A percentile compares a stretch with the other conserved stretches of the same genome.
These are phyloP conservation scores for Solanum acaule DNA, from an alignment of 257 asterid genomes.

Conservation along the genomic window DNA sequence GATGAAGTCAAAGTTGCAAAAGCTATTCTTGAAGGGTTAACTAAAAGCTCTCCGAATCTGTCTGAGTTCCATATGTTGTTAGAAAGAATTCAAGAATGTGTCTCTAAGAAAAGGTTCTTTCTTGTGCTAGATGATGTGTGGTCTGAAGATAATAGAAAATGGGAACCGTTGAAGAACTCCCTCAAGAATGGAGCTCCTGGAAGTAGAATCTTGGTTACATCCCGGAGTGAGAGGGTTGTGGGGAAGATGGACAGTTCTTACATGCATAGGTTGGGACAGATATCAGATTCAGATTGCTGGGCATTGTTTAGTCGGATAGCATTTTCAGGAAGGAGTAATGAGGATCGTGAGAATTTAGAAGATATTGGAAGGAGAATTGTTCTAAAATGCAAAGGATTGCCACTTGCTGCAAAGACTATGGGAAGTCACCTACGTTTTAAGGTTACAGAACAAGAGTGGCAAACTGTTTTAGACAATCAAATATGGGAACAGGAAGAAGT, in stretches of 20 bases:
- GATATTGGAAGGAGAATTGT: constrained; percentile 20
- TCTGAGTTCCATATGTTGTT: constrained; percentile 3
- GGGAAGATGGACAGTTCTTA: constrained; percentile 10
- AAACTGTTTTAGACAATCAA: constrained; percentile 10
- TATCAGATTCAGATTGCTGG: constrained; percentile 25
- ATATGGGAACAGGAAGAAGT: constrained; percentile 17
- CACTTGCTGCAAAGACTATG: constrained; percentile 31
- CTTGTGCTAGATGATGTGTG: constrained; percentile 30
- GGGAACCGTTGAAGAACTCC: constrained; percentile 11
- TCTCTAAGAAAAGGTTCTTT: constrained; percentile 8
- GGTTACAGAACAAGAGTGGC: constrained; percentile 19
- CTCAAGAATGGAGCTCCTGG: constrained; percentile 10
- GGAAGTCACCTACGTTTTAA: constrained; percentile 24
- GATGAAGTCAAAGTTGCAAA: constrained; percentile 22
- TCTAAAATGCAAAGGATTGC: constrained; percentile 30
- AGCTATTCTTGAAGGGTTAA: constrained; percentile 18
- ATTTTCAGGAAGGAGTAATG: neutral
- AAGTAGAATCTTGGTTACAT: constrained; percentile 29
- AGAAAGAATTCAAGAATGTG: neutral
- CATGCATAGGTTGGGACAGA: neutral
- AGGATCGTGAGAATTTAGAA: neutral
- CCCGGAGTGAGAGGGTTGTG: constrained; percentile 20
- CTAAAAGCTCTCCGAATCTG: neutral
- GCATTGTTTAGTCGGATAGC: constrained; percentile 15
- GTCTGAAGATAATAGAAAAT: constrained; percentile 3